phyloP scores from a whole-genome alignment of 495 filamentous ascomycete species.

The Cetradonia linearis region DNA sequence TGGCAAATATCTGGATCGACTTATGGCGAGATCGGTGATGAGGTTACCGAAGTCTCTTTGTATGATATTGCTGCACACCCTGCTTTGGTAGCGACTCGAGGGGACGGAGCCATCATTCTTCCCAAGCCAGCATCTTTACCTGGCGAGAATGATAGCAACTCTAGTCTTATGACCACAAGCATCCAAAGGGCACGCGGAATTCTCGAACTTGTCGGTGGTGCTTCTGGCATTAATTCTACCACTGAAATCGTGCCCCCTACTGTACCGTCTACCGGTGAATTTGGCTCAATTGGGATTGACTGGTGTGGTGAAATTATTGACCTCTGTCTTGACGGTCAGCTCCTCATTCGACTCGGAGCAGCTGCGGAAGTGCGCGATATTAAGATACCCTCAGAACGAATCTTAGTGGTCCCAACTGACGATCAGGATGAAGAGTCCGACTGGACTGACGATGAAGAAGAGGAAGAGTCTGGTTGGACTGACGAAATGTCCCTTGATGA shows the following conservation, averaged over 20 bases:
- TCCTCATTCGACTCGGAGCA: conserved; percentile 45
- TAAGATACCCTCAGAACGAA: conserved; percentile 36
- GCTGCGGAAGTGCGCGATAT: conserved; percentile 39
- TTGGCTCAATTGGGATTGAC: conserved; percentile 20
- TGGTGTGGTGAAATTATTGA: conserved; percentile 51
- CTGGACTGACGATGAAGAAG: conserved; percentile 14
- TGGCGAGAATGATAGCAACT: too few relatives aligned
- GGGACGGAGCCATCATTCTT: conserved; percentile 43
- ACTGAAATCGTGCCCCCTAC: background rate
- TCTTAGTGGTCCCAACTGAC: conserved; percentile 33
- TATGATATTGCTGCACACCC: conserved; percentile 45
- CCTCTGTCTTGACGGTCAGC: conserved; percentile 41
- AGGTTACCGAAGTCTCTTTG: conserved; percentile 42
- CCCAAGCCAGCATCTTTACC: conserved; percentile 25
- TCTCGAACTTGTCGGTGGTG: background rate
- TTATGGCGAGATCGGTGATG: conserved; percentile 35
- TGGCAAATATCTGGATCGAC: conserved; percentile 28
- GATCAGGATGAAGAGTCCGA: conserved; percentile 19
- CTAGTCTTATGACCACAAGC: background rate
- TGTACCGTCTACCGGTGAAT: background rate
- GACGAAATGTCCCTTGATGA: conserved; percentile 14
- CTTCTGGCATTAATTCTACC: background rate
- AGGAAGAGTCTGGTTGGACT: conserved; percentile 10
- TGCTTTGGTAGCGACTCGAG: conserved; percentile 34
- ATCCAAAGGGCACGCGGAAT: conserved; percentile 1